Percentiles rank a stretch among this genome's conserved stretches.
These are phyloP conservation scores for Oryza coarctata DNA, from an alignment of 176 grass and related monocot genomes.

Conservation along the genomic window DNA sequence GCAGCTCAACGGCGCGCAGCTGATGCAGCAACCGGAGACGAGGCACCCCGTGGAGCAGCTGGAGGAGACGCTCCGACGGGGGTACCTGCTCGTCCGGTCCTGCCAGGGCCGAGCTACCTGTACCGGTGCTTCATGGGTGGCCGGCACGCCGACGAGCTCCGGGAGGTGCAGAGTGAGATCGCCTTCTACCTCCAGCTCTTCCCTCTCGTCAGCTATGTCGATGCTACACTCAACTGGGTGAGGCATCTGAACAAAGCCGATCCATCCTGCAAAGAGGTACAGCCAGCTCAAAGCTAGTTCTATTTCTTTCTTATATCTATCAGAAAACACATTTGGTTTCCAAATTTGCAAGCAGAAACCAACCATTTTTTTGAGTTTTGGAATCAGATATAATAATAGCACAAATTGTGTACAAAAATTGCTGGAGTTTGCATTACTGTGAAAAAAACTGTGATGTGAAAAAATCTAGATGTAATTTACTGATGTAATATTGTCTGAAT, in stretches of 20 bases:
- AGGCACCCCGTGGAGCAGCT: constrained; percentile 60
- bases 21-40: constrained; percentile 66
- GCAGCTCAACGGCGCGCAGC: constrained; percentile 52
- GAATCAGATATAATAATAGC: neutral
- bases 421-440: neutral
- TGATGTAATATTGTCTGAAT: neutral
- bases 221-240: constrained; percentile 50
- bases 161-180: constrained; percentile 69
- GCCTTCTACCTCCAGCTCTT: constrained; percentile 66
- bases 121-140: constrained; percentile 60
- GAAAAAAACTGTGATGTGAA: neutral
- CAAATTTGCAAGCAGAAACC: neutral
- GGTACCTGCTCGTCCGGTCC: constrained; percentile 51
- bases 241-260: constrained; percentile 13
- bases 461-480: neutral
- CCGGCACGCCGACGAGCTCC: constrained; percentile 64
- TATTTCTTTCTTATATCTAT: neutral
- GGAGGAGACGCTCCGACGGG: constrained; percentile 54
- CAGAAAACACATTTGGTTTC: too few species aligned
- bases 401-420: neutral
- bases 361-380: neutral
- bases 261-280: constrained; percentile 45
- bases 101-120: constrained; percentile 65
- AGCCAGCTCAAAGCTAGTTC: neutral
- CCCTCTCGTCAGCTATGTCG: constrained; percentile 71